These are phyloP conservation scores for Hirsutella minnesotensis DNA, from an alignment of 2,329 filamentous ascomycete species.

Conservation along the genomic window DNA sequence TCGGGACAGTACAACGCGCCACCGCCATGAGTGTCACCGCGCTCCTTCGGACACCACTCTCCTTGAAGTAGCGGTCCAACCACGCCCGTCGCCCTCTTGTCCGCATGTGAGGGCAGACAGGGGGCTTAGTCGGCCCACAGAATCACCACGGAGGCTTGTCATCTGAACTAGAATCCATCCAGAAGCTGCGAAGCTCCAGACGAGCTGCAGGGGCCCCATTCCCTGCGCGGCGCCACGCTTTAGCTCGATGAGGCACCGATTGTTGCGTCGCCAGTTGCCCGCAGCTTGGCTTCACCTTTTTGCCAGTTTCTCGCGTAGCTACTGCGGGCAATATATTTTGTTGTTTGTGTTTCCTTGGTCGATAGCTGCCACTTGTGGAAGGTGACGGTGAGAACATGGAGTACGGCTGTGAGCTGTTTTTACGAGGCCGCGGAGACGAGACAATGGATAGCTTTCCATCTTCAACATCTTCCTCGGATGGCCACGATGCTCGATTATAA, in stretches of 20 bases:
- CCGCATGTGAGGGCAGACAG: not conserved
- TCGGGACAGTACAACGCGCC: not conserved
- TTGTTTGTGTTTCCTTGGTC: not conserved
- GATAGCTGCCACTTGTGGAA: conserved; percentile 8
- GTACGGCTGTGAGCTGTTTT: not conserved
- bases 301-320: not conserved
- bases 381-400: conserved; percentile 1
- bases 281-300: not conserved
- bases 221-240: not conserved
- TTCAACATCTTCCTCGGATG: not conserved
- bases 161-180: conserved; percentile 2
- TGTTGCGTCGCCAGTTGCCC: not conserved
- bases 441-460: not conserved
- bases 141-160: not conserved
- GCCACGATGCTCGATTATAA: conserved; percentile 4
- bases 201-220: not conserved
- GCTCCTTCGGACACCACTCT: not conserved
- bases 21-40: not conserved
- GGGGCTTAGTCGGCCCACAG: not conserved
- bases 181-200: not conserved
- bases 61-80: not conserved
- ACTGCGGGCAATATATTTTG: not conserved
- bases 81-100: not conserved
- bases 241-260: not conserved
- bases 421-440: not conserved